phyloP scores from a whole-genome alignment of 768 basidiomycete species.

The Lactarius akahatsu region DNA sequence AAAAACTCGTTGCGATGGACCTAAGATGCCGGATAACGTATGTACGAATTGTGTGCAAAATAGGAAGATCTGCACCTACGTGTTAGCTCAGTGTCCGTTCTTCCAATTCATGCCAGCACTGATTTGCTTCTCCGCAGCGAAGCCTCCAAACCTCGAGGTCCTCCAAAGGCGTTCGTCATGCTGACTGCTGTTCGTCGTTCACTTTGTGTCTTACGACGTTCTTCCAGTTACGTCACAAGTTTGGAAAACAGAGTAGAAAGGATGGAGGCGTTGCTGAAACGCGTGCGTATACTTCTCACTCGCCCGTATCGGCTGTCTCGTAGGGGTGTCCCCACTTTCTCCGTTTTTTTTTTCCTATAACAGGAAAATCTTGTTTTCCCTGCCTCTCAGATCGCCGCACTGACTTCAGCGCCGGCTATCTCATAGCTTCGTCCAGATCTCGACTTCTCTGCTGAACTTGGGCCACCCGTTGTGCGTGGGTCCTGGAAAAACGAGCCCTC shows the following conservation, averaged over 20 bases:
- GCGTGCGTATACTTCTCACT: constrained; percentile 34
- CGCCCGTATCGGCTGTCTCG: not conserved
- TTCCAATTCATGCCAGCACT: not conserved
- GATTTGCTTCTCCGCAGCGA: constrained; percentile 32
- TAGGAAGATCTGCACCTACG: constrained; percentile 38
- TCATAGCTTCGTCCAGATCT: constrained; percentile 58
- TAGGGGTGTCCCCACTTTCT: not conserved
- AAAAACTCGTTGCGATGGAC: constrained; percentile 39
- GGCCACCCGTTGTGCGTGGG: constrained; percentile 58
- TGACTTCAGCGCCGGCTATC: constrained; percentile 1
- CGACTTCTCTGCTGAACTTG: constrained; percentile 63
- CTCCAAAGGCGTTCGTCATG: constrained; percentile 41
- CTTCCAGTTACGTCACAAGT: constrained; percentile 35
- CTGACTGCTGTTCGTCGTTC: not conserved
- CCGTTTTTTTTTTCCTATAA: not conserved
- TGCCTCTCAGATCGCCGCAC: not conserved
- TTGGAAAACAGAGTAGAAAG: constrained; percentile 41
- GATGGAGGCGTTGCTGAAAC: constrained; percentile 39
- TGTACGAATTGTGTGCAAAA: constrained; percentile 41
- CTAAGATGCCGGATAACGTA: constrained; percentile 36
- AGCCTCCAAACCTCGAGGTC: constrained; percentile 40
- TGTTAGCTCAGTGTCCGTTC: constrained; percentile 29
- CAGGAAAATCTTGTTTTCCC: constrained; percentile 11
- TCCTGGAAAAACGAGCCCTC: constrained; percentile 54
- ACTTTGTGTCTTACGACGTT: constrained; percentile 6